phyloP scores from a whole-genome alignment of 805 yeast genomes.

The Suhomyces vadensis region DNA sequence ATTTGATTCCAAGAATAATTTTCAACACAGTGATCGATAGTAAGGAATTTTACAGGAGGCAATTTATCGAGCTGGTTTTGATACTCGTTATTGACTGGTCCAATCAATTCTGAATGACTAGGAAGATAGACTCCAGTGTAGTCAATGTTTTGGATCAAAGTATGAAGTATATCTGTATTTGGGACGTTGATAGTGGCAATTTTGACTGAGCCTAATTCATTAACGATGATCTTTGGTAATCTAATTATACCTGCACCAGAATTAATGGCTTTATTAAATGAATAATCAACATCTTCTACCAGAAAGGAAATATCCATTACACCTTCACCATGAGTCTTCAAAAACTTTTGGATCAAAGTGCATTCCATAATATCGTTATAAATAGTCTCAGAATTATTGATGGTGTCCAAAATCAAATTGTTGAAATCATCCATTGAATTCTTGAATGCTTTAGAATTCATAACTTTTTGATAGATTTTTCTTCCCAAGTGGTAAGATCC shows the following conservation, averaged over 20 bases:
- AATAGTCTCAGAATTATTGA: constrained; percentile 18
- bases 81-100: constrained; percentile 8
- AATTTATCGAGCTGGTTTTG: constrained; percentile 9
- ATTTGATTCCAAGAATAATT: constrained; percentile 72
- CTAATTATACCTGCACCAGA: constrained; percentile 51
- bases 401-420: constrained; percentile 14
- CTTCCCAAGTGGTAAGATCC: constrained; percentile 8
- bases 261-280: constrained; percentile 47
- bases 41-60: constrained; percentile 40
- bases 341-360: constrained; percentile 24
- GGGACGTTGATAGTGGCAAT: constrained; percentile 48
- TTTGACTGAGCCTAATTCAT: constrained; percentile 51
- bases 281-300: constrained; percentile 52
- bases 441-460: constrained; percentile 14
- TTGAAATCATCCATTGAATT: constrained; percentile 11
- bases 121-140: constrained; percentile 54
- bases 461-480: constrained; percentile 15
- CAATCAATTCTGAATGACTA: constrained; percentile 30
- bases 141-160: constrained; percentile 54
- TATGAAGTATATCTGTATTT: constrained; percentile 66
- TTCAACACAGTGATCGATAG: constrained; percentile 80
- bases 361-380: constrained; percentile 20
- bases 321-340: constrained; percentile 67
- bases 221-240: constrained; percentile 33
- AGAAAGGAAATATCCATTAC: constrained; percentile 73